Conservation (phyloP, 169 alveolate species). For the Eimeria sp. region DNA sequence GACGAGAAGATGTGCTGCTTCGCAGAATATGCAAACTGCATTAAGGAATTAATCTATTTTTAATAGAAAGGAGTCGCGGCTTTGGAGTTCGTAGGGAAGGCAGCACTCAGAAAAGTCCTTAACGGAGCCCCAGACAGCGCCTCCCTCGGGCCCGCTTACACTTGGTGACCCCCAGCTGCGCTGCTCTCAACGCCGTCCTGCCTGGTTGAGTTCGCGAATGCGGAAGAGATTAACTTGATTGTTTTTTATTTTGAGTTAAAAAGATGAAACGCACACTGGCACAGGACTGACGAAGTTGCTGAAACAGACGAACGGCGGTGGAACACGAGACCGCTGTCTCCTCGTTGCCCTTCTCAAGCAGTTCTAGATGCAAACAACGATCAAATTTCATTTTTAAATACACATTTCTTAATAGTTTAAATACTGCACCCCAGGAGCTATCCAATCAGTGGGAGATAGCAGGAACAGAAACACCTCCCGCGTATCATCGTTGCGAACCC, state of each 20-base stretch:
- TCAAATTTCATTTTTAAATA: not conserved
- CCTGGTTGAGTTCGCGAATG: not conserved
- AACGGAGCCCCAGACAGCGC: not conserved
- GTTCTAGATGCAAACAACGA: not conserved
- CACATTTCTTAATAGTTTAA: not conserved
- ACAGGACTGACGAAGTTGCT: not conserved
- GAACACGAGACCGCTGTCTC: not conserved
- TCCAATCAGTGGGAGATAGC: not conserved
- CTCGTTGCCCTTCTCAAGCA: not conserved
- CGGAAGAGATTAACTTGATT: not conserved
- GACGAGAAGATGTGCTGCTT: not conserved
- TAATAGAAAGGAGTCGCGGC: not conserved
- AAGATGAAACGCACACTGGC: not conserved
- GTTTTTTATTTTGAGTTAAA: not conserved
- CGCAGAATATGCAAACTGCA: not conserved
- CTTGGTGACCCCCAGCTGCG: slow-evolving; percentile 24
- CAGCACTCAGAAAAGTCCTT: not conserved
- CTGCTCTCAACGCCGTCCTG: not conserved
- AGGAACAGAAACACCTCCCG: not conserved
- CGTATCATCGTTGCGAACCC: not conserved
- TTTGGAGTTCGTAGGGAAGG: not conserved
- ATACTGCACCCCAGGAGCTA: not conserved
- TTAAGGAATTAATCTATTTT: not conserved
- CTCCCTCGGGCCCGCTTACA: not conserved
- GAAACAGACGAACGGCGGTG: not conserved